Percentiles rank a stretch among this genome's conserved stretches.
Conservation (phyloP, 2,329 filamentous ascomycete genomes). For the Pseudovirgaria hyperparasitica region DNA sequence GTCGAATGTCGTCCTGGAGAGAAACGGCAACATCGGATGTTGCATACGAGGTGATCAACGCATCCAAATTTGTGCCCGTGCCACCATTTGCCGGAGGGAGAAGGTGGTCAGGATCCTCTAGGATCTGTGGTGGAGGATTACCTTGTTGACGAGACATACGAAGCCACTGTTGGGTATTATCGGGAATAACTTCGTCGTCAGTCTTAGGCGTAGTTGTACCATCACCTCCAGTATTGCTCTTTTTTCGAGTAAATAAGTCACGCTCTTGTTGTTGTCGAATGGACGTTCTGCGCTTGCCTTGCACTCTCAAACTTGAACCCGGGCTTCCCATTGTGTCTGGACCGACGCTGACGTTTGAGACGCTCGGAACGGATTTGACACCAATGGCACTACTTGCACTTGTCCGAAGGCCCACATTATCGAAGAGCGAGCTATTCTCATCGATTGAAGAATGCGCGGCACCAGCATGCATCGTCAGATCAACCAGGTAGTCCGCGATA, state of each 20-base stretch:
- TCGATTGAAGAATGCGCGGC: constrained; percentile 41
- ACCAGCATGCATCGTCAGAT: constrained; percentile 92
- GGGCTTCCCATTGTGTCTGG: constrained; percentile 45
- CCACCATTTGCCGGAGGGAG: constrained; percentile 44
- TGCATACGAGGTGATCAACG: constrained; percentile 63
- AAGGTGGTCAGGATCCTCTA: constrained; percentile 56
- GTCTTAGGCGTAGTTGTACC: constrained; percentile 45
- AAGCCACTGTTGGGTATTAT: constrained; percentile 45
- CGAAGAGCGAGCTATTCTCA: constrained; percentile 45
- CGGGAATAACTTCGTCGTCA: constrained; percentile 44
- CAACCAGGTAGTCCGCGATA: constrained; percentile 94
- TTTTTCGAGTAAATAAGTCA: constrained; percentile 78
- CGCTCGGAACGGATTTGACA: constrained; percentile 80
- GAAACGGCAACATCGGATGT: constrained; percentile 63
- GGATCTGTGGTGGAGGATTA: constrained; percentile 43
- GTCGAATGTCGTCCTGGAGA: constrained; percentile 66
- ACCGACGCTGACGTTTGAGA: constrained; percentile 62
- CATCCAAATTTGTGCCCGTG: constrained; percentile 64
- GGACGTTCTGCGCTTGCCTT: constrained; percentile 61
- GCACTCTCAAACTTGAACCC: constrained; percentile 52
- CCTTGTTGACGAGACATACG: constrained; percentile 42
- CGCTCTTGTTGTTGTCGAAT: constrained; percentile 77
- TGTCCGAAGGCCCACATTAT: constrained; percentile 52
- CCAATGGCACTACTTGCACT: constrained; percentile 78
- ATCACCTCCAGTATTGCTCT: constrained; percentile 41